phyloP scores from a whole-genome alignment of 1,284 basidiomycete genomes.

The Moesziomyces parantarcticus region DNA sequence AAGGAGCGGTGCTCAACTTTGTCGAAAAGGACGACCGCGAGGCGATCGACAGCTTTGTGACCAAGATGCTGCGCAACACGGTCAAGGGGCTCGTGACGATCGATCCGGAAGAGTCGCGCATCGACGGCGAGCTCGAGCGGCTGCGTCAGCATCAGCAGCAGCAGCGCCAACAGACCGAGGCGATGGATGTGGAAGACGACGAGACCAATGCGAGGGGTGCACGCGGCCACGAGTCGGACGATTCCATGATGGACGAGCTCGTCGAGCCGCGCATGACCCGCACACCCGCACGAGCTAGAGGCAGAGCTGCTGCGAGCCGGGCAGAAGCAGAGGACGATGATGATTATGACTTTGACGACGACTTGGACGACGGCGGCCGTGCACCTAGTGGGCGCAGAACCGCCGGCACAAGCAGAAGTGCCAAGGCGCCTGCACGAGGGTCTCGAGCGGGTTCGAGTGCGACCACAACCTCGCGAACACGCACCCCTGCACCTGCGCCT shows the following conservation, averaged over 20 bases:
- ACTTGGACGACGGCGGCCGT: conserved; percentile 16
- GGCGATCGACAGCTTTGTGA: conserved; percentile 54
- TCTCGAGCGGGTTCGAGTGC: too few species aligned
- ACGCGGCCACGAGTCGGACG: conserved; percentile 34
- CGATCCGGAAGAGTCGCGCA: conserved; percentile 53
- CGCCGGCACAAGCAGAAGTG: neutral
- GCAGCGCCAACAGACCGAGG: conserved; percentile 26
- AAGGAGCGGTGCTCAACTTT: conserved; percentile 61
- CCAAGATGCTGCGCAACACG: conserved; percentile 46
- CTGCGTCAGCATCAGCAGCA: conserved; percentile 32
- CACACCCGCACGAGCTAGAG: neutral
- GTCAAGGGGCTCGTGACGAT: conserved; percentile 47
- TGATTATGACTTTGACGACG: conserved; percentile 15
- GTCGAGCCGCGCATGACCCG: conserved; percentile 10
- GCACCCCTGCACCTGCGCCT: conserved; percentile 14
- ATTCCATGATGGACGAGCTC: conserved; percentile 58
- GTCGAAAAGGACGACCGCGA: conserved; percentile 65
- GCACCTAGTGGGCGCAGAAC: conserved; percentile 17
- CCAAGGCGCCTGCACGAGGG: conserved; percentile 4
- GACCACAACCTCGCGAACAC: conserved; percentile 5
- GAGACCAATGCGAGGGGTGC: neutral
- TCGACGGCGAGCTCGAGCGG: conserved; percentile 46
- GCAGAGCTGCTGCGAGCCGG: neutral
- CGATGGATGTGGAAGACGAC: conserved; percentile 13
- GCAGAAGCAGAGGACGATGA: conserved; percentile 5